phyloP scores from a whole-genome alignment of 2,329 filamentous ascomycete genomes.

The Colletotrichum paranaense region DNA sequence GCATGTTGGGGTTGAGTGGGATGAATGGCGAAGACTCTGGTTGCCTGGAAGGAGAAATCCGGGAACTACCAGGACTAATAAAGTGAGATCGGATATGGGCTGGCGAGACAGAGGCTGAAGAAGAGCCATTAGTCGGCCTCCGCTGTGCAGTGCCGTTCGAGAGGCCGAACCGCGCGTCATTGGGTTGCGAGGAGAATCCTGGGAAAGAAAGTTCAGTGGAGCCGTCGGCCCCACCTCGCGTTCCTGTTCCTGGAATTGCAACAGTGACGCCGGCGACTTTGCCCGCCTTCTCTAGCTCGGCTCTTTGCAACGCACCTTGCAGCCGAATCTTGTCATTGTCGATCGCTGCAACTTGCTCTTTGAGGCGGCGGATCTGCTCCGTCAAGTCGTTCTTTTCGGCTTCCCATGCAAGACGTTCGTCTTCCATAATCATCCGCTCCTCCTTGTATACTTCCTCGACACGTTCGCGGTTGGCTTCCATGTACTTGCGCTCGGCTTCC shows the following conservation, averaged over 20 bases:
- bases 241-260: conserved; percentile 31
- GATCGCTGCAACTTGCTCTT: conserved; percentile 49
- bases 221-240: conserved; percentile 30
- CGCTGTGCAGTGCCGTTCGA: conserved; percentile 29
- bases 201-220: conserved; percentile 31
- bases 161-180: conserved; percentile 36
- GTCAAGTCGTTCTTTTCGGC: conserved; percentile 55
- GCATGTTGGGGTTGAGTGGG: conserved; percentile 58
- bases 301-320: conserved; percentile 29
- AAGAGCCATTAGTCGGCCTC: conserved; percentile 33
- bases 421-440: conserved; percentile 64
- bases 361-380: conserved; percentile 54
- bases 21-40: conserved; percentile 51
- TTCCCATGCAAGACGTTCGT: conserved; percentile 59
- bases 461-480: conserved; percentile 64
- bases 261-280: conserved; percentile 36
- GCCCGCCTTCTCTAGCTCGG: conserved; percentile 35
- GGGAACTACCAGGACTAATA: conserved; percentile 44
- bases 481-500: conserved; percentile 64
- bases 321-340: conserved; percentile 48
- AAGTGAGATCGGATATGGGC: conserved; percentile 31
- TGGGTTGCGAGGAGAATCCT: conserved; percentile 41
- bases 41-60: conserved; percentile 47
- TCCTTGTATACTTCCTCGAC: conserved; percentile 68
- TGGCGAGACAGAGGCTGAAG: conserved; percentile 37